These are phyloP conservation scores for Syzygium aqueum DNA, from an alignment of 345 rosid genomes.

Conservation along the genomic window DNA sequence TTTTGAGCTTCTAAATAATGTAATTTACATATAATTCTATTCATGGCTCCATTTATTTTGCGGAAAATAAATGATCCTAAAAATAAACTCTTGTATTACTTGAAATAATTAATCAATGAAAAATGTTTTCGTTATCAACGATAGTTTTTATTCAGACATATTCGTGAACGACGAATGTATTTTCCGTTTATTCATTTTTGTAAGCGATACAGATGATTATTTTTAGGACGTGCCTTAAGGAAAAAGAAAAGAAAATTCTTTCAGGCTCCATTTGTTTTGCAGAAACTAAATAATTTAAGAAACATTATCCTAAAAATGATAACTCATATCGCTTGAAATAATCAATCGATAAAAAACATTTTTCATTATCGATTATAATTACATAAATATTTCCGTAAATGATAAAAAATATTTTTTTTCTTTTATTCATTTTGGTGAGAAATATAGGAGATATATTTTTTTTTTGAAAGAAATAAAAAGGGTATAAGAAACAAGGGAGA, in stretches of 20 bases:
- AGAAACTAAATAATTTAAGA: no score
- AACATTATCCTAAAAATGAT: no score
- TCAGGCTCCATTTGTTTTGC: no score
- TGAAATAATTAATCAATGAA: not conserved
- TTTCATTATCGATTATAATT: no score
- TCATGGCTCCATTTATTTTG: not conserved
- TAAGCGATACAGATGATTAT: not conserved
- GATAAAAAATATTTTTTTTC: no score
- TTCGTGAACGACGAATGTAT: not conserved
- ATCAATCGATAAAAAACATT: no score
- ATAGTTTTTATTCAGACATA: not conserved
- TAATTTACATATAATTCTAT: not conserved
- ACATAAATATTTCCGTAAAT: no score
- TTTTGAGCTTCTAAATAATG: not conserved
- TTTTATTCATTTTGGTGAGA: no score
- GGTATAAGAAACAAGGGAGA: not conserved
- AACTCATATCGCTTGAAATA: no score
- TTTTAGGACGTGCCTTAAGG: not conserved
- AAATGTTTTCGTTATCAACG: fast-evolving
- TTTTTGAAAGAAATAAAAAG: not conserved
- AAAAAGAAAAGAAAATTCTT: not conserved
- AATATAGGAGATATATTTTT: not conserved
- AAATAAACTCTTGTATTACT: not conserved
- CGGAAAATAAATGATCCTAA: not conserved
- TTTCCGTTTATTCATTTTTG: not conserved